A percentile compares a stretch with the other conserved stretches of the same genome.
Evolutionary conservation across 1,284 basidiomycete genomes (phyloP).

Genomic region (Dichomitus squalens): DNA sequence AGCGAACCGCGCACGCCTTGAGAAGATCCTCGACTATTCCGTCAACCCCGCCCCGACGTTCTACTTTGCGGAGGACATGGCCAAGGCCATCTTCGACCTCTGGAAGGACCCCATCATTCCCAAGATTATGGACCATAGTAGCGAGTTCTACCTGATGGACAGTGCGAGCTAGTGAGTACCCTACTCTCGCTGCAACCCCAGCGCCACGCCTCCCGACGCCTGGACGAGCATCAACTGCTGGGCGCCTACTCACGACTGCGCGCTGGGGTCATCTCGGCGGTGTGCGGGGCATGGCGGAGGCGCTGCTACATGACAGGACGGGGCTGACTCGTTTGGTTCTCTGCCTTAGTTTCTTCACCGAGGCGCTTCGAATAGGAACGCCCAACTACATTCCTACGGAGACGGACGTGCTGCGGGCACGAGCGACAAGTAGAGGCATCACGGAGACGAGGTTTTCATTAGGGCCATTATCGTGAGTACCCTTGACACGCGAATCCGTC

Average conservation of each 20-base stretch:
- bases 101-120: constrained; percentile 93
- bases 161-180: constrained; percentile 83
- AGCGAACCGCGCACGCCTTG: constrained; percentile 66
- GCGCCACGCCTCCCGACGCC: neutral
- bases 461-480: constrained; percentile 61
- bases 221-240: neutral
- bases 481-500: neutral
- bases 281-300: neutral
- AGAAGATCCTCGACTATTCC: constrained; percentile 63
- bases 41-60: constrained; percentile 40
- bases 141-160: constrained; percentile 97
- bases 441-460: constrained; percentile 85
- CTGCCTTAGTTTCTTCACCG: constrained; percentile 78
- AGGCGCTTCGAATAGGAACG: constrained; percentile 81
- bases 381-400: constrained; percentile 86
- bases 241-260: neutral
- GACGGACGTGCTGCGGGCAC: constrained; percentile 86
- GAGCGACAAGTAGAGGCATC: constrained; percentile 93
- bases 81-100: constrained; percentile 78
- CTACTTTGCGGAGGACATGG: constrained; percentile 65
- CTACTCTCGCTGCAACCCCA: neutral
- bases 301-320: neutral
- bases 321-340: constrained; percentile 2
- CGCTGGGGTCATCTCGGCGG: neutral
- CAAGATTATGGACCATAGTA: constrained; percentile 83